Evolutionary conservation across 23 red algal genomes (phyloP).

Genomic region (Gracilariopsis chorda): DNA sequence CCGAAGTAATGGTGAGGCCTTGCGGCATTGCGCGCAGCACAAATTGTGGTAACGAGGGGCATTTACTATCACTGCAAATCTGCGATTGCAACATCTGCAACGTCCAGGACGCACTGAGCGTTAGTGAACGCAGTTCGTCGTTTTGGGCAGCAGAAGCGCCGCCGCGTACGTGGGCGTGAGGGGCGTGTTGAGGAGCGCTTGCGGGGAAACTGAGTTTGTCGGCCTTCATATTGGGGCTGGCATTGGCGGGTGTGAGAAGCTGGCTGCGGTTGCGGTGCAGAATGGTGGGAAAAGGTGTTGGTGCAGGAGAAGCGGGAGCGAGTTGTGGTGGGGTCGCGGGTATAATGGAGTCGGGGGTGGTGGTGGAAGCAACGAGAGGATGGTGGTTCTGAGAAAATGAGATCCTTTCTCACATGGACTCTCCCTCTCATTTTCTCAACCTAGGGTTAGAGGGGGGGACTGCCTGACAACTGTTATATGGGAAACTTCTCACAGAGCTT

Average conservation of each 20-base stretch:
- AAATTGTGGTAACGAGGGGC: conserved; percentile 1
- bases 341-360: no score
- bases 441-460: no score
- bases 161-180: not conserved
- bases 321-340: not conserved
- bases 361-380: no score
- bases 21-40: not conserved
- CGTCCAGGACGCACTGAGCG: not conserved
- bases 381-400: no score
- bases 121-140: conserved; percentile 14
- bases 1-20: not conserved
- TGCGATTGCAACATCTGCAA: conserved; percentile 21
- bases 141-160: not conserved
- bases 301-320: no score
- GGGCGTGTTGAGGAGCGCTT: not conserved
- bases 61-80: not conserved
- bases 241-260: not conserved
- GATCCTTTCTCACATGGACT: no score
- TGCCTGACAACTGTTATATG: no score
- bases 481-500: no score
- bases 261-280: not conserved
- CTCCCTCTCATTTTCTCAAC: no score
- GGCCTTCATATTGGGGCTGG: not conserved
- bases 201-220: not conserved
- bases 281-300: no score